phyloP scores from a whole-genome alignment of 2,329 filamentous ascomycete genomes.

The Gnomoniopsis smithogilvyi region DNA sequence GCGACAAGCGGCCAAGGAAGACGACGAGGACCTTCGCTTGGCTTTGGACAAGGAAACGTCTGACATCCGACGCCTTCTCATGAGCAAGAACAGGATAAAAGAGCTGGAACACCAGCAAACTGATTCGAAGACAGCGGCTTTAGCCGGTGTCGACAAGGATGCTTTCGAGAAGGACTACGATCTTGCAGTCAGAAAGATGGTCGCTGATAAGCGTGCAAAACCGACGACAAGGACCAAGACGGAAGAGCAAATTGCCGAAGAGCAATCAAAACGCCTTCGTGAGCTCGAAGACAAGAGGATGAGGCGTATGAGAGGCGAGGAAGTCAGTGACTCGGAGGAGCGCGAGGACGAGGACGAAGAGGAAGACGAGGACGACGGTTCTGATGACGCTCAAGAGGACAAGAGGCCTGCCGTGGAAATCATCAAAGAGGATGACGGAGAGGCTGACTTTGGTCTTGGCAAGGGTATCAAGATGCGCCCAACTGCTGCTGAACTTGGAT shows the following conservation, averaged over 20 bases:
- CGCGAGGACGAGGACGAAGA: constrained; percentile 42
- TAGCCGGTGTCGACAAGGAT: constrained; percentile 56
- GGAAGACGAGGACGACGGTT: constrained; percentile 27
- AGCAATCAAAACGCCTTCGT: constrained; percentile 73
- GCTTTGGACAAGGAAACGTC: constrained; percentile 81
- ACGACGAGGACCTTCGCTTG: constrained; percentile 82
- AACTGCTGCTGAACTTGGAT: constrained; percentile 62
- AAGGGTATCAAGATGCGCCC: constrained; percentile 54
- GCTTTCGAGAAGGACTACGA: constrained; percentile 87
- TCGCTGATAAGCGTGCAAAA: constrained; percentile 78
- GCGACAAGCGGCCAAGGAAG: constrained; percentile 86
- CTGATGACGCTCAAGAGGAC: constrained; percentile 27
- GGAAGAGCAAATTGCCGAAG: constrained; percentile 76
- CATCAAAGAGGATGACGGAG: constrained; percentile 33
- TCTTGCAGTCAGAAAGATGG: constrained; percentile 73
- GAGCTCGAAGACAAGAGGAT: constrained; percentile 80
- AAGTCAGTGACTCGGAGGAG: constrained; percentile 64
- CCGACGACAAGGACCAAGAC: constrained; percentile 89
- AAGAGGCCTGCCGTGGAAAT: constrained; percentile 29
- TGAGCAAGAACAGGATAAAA: constrained; percentile 39
- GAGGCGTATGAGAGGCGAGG: constrained; percentile 82
- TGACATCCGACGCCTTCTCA: constrained; percentile 72
- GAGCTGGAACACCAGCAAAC: constrained; percentile 21
- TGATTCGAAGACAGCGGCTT: constrained; percentile 9
- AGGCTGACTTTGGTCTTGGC: constrained; percentile 59